phyloP scores from a whole-genome alignment of 148 eudicot species.

The Fagopyrum esculentum region DNA sequence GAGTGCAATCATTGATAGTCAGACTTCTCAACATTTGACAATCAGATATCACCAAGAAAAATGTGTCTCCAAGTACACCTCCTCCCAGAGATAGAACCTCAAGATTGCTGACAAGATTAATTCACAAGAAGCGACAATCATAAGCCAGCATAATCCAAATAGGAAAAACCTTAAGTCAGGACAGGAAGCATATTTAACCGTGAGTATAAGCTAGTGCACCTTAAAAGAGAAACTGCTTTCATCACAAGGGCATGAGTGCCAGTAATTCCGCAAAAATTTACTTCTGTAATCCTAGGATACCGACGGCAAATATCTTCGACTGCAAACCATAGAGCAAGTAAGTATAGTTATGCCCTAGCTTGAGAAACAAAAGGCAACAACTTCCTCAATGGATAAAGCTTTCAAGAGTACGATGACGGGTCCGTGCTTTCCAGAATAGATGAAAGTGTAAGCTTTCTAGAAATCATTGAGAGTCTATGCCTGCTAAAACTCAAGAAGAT shows the following conservation, averaged over 20 bases:
- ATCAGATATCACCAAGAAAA: constrained; percentile 47
- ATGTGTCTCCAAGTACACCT: constrained; percentile 43
- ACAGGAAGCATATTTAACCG: background rate
- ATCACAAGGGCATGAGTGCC: constrained; percentile 34
- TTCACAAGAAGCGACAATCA: background rate
- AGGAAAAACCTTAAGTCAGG: background rate
- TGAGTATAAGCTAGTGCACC: constrained; percentile 28
- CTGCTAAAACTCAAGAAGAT: background rate
- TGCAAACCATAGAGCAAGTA: constrained; percentile 18
- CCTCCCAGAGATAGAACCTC: constrained; percentile 54
- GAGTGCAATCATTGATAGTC: constrained; percentile 45
- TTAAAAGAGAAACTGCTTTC: constrained; percentile 45
- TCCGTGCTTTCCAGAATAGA: background rate
- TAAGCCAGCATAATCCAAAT: constrained; percentile 5
- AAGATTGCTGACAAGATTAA: constrained; percentile 37
- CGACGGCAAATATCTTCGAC: constrained; percentile 65
- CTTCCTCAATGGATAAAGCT: background rate
- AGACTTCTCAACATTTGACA: constrained; percentile 47
- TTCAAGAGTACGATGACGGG: background rate
- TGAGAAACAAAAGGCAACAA: background rate
- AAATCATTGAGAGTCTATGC: background rate
- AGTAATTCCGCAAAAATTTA: constrained; percentile 39
- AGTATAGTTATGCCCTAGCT: background rate
- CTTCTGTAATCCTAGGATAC: constrained; percentile 50
- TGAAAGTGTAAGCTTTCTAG: background rate